Evolutionary conservation across 1,284 basidiomycete species (phyloP), one percentile per base, ranked within the genome.

Genomic region (Sporisorium iseilematis-ciliati): DNA sequence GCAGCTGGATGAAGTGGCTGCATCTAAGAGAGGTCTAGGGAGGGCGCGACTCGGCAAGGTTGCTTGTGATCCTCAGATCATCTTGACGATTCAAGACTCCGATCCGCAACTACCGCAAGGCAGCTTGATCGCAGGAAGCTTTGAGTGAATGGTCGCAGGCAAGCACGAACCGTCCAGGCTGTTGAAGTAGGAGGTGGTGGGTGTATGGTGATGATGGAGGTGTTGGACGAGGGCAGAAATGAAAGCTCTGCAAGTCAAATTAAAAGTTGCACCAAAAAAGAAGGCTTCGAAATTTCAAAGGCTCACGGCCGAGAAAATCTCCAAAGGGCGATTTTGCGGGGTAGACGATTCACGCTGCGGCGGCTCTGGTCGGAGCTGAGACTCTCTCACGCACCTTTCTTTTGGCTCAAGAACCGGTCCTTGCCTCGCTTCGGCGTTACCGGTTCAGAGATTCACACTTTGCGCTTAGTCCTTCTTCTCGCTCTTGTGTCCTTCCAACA

Each of bases 221-320:
- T 49, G 25, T 1, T 29, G 3, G 26, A 3, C 12, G 20, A n/a
- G 12, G 23, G 10, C 41, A 4, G 38, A 38, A 38, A 10, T 10
- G 2, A 4, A 4, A 40, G 38, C n/a, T 26, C 29, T n/a, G 21
- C 14, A 26, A 11, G 14, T n/a, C n/a, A n/a, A n/a, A n/a, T n/a
- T n/a, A n/a, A n/a, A n/a, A 11, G n/a, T 40, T 25, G 6, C 31
- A 29, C 42, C n/a, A n/a, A 62, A 62, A 52, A 65, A 21, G 40
- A 40, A 63, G 40, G 21, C 33, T 48, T 57, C 45, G n/a, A 56
- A 45, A 40, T 35, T 56, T 43, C 35, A 38, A 35, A 33, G 7
- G 18, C 35, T 61, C 57, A 67, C 65, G 65, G 65, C 58, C 65
- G 65, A 67, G 58, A 61, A 49, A n/a, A n/a, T n/a, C 18, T 31